Base-by-base conservation (phyloP, 805 yeast genomes). In the Myxozyma mucilagina region DNA sequence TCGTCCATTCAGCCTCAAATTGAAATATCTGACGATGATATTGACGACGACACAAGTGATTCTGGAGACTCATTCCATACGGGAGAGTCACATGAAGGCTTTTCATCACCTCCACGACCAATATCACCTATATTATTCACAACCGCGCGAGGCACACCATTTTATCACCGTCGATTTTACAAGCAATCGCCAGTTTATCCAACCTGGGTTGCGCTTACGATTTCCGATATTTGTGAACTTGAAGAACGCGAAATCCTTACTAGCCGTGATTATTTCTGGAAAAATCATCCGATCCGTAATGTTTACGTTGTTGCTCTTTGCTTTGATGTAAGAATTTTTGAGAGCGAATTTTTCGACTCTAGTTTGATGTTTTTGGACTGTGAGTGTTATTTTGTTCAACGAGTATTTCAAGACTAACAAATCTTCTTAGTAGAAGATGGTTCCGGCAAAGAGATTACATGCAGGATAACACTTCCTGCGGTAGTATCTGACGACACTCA, bases 281-380 rank as follows among this genome's bases (percentile, higher is more conserved):
- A 48, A 24, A 61, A 61, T 43, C 61, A 56, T 59, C 63, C 65
- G 20, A 51, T 61, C 16, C 53, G 32, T 31, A 13, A 38, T n/a
- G 56, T 61, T 16, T 35, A 24, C 14, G 35, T 57, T 14, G 38
- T 52, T 8, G 65, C 60, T 2, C 24, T 56, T 8, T 61, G 65
- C 42, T 39, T 56, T 24, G 47, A 35, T 16, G 49, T 47, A 14
- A 24, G 18, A 13, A 4, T 10, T n/a, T 47, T 18, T 36, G 39
- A 47, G 6, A 20, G 18, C 14, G 36, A 24, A 5, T 39, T 20
- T 39, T 20, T 10, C 7, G 24, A 42, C 16, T 43, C 56, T 10
- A 51, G 32, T 8, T 13, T 36, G 8, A 10, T 47, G 18, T 10
- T 54, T 5, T 10, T 54, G 31, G 35, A 14, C 3, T 29, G 57